Evolutionary conservation across 2,329 filamentous ascomycete genomes (phyloP).

Genomic region (Microthyrium microscopicum): DNA sequence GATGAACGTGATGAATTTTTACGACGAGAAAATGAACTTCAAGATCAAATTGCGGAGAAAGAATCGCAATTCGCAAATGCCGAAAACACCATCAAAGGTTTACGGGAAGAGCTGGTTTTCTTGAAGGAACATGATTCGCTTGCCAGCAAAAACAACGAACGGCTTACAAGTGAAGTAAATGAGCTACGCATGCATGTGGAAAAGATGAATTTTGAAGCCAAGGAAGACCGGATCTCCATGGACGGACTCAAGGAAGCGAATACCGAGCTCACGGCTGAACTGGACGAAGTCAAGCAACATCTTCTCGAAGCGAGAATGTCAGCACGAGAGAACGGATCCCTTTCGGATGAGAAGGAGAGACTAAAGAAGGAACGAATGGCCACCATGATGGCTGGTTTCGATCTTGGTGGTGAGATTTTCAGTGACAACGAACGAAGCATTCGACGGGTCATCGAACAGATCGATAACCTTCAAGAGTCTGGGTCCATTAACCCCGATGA

Average conservation of each 20-base stretch:
- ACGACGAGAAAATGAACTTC: slow-evolving; percentile 85
- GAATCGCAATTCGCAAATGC: slow-evolving; percentile 64
- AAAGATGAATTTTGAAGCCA: slow-evolving; percentile 86
- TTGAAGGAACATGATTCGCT: slow-evolving; percentile 76
- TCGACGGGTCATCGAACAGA: slow-evolving; percentile 63
- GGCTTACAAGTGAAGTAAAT: slow-evolving; percentile 69
- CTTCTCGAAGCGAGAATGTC: slow-evolving; percentile 92
- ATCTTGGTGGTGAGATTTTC: slow-evolving; percentile 81
- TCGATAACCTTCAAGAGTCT: slow-evolving; percentile 64
- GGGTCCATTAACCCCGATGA: slow-evolving; percentile 71
- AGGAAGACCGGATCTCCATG: slow-evolving; percentile 95
- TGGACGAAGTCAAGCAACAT: slow-evolving; percentile 93
- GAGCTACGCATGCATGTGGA: slow-evolving; percentile 95
- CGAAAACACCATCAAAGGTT: slow-evolving; percentile 66
- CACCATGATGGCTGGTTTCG: slow-evolving; percentile 99
- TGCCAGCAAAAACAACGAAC: slow-evolving; percentile 79
- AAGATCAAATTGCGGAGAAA: slow-evolving; percentile 89
- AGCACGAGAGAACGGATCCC: slow-evolving; percentile 79
- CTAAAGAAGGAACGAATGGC: slow-evolving; percentile 99
- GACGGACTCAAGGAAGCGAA: slow-evolving; percentile 95
- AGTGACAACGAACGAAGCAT: slow-evolving; percentile 84
- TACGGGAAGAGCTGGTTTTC: slow-evolving; percentile 69
- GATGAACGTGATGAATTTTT: slow-evolving; percentile 95
- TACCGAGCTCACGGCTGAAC: slow-evolving; percentile 71
- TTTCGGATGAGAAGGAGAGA: slow-evolving; percentile 92